Evolutionary conservation across 2,329 filamentous ascomycete genomes (phyloP).

Genomic region (Anthostomella pinea): DNA sequence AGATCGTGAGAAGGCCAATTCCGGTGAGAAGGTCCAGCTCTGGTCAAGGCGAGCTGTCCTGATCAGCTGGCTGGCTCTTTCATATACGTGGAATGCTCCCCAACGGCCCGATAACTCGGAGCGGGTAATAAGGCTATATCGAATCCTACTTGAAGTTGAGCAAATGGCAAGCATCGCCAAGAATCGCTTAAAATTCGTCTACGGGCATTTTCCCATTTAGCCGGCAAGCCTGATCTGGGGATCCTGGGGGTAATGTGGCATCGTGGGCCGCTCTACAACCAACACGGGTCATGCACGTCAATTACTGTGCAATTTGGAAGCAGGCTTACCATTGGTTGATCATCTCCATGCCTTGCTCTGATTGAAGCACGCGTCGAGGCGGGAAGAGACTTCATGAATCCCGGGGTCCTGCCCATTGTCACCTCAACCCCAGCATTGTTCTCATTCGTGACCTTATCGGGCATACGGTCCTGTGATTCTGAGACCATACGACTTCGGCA

Average conservation of each 20-base stretch:
- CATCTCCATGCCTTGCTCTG: too few relatives aligned
- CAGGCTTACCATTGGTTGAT: too few relatives aligned
- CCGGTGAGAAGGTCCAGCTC: slow-evolving; percentile 6
- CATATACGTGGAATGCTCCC: slow-evolving; percentile 17
- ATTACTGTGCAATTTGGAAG: too few relatives aligned
- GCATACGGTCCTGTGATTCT: too few relatives aligned
- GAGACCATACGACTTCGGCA: too few relatives aligned
- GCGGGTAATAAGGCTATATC: slow-evolving; percentile 28
- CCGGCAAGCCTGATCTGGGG: slow-evolving; percentile 24
- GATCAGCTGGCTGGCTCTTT: slow-evolving; percentile 11
- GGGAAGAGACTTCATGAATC: too few relatives aligned
- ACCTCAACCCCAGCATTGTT: too few relatives aligned
- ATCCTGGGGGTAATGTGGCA: slow-evolving; percentile 12
- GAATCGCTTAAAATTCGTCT: slow-evolving; percentile 15
- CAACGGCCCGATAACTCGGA: slow-evolving; percentile 23
- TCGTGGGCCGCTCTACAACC: too few relatives aligned
- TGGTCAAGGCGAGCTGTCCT: slow-evolving; percentile 1
- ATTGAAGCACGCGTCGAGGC: too few relatives aligned
- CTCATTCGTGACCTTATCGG: too few relatives aligned
- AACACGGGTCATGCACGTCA: too few relatives aligned
- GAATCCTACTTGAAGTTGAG: slow-evolving; percentile 13
- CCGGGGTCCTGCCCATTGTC: too few relatives aligned
- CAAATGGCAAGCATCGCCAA: slow-evolving; percentile 17
- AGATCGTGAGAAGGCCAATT: slow-evolving; percentile 6
- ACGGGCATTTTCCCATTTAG: slow-evolving; percentile 27